Evolutionary conservation across 73 alveolate genomes (phyloP), one percentile per base, ranked within the genome.

Genomic region (Urostyla sp.): DNA sequence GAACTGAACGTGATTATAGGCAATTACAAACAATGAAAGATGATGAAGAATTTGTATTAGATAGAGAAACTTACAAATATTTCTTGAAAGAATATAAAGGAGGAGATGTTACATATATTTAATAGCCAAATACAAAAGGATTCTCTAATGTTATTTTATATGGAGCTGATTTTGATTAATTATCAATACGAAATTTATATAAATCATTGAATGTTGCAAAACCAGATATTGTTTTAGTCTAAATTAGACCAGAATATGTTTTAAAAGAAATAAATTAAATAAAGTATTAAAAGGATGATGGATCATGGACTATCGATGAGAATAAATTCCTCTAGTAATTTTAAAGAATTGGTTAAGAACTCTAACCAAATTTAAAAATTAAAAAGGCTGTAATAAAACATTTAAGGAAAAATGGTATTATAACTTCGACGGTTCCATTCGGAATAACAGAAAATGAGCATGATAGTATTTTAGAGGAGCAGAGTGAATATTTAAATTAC

Each of bases 101-200:
- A 5, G 75, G 75, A 20, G 85, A 73, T 52, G 85, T 73, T 3
- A 73, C 85, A 5, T 73, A 73, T 52, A 34, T 73, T 3, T 60
- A 51, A 32, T 20, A 73, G 2, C 27, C 15, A 46, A 69, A 69
- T 24, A 1, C 58, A 8, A 23, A 23, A 4, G 8, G 83, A 46
- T 7, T 10, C 7, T 16, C 57, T 2, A 49, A 69, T 27, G 83
- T 44, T 7, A 7, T 46, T 32, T 73, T 63, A 26, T 8, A 43
- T 7, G 85, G 85, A 1, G 85, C 85, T 3, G 74, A 73, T 26
- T 73, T 46, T 30, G 73, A 50, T 8, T 51, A 73, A 3, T 73
- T 73, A 21, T 26, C 11, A 23, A n/a, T 50, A 13, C 50, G 53
- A 37, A 73, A 73, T 52, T 1, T 73, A 11, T 73, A 73, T 32